Percentiles rank a stretch among this genome's conserved stretches.
These are phyloP conservation scores for Beauveria brongniartii DNA, from an alignment of 2,329 filamentous ascomycete species.

Conservation along the genomic window DNA sequence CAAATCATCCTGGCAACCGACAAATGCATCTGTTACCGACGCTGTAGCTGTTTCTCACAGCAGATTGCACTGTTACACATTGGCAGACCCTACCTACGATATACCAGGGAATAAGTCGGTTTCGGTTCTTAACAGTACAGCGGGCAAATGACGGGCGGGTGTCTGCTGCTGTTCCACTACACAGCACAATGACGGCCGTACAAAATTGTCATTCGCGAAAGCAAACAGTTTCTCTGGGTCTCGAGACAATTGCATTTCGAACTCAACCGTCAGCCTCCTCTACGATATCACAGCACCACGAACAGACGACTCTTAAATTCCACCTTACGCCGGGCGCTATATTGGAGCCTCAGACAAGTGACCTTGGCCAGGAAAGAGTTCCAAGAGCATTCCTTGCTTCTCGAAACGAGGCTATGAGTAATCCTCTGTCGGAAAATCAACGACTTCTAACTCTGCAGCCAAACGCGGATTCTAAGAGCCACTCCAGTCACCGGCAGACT, in stretches of 20 bases:
- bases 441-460: neutral
- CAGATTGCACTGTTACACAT: neutral
- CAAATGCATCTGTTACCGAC: neutral
- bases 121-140: neutral
- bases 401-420: neutral
- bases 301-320: neutral
- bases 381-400: constrained; percentile 2
- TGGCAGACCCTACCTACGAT: neutral
- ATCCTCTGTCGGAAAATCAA: neutral
- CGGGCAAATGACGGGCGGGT: neutral
- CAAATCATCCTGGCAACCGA: neutral
- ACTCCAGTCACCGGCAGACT: neutral
- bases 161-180: neutral
- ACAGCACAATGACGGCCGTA: constrained; percentile 10
- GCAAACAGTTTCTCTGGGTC: neutral
- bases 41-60: neutral
- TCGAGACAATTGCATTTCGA: neutral
- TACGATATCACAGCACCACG: neutral
- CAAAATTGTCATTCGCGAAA: constrained; percentile 4
- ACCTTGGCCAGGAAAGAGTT: neutral
- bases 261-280: neutral
- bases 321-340: neutral
- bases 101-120: neutral
- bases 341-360: neutral
- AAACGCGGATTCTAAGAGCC: neutral